A percentile compares a stretch with the other conserved stretches of the same genome.
These are phyloP conservation scores for Lizonia empirigonia DNA, from an alignment of 2,329 filamentous ascomycete species.

Conservation along the genomic window DNA sequence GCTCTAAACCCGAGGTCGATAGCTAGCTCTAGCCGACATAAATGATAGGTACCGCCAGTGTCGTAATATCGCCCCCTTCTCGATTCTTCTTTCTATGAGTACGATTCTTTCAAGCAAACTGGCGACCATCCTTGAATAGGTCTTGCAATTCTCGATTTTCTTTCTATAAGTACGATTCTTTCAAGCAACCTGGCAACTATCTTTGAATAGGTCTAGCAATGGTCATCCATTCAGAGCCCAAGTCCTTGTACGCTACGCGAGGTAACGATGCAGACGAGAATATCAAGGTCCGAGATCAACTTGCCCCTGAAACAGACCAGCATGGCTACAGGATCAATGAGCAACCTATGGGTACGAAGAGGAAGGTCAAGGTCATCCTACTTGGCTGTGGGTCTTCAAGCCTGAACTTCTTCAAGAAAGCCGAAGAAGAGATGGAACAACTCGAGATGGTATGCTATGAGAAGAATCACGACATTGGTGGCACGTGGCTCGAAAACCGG, in stretches of 20 bases:
- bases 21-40: slow-evolving; percentile 3
- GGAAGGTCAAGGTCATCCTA: slow-evolving; percentile 48
- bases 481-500: slow-evolving; percentile 51
- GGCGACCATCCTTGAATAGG: no score
- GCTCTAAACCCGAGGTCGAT: slow-evolving; percentile 14
- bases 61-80: neutral
- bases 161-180: neutral
- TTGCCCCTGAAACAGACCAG: slow-evolving; percentile 46
- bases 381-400: slow-evolving; percentile 53
- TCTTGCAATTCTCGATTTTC: neutral
- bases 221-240: slow-evolving; percentile 29
- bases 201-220: no score
- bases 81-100: neutral
- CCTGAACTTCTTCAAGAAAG: slow-evolving; percentile 52
- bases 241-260: slow-evolving; percentile 21
- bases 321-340: slow-evolving; percentile 52
- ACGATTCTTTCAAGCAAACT: neutral
- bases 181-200: neutral
- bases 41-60: neutral
- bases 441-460: slow-evolving; percentile 52
- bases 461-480: slow-evolving; percentile 48
- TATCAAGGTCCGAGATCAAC: slow-evolving; percentile 33
- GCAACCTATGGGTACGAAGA: slow-evolving; percentile 52
- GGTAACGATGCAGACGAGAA: slow-evolving; percentile 35
- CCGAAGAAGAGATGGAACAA: slow-evolving; percentile 51